Base-by-base conservation (phyloP, 2,329 filamentous ascomycete species). In the Catunica adiposa region DNA sequence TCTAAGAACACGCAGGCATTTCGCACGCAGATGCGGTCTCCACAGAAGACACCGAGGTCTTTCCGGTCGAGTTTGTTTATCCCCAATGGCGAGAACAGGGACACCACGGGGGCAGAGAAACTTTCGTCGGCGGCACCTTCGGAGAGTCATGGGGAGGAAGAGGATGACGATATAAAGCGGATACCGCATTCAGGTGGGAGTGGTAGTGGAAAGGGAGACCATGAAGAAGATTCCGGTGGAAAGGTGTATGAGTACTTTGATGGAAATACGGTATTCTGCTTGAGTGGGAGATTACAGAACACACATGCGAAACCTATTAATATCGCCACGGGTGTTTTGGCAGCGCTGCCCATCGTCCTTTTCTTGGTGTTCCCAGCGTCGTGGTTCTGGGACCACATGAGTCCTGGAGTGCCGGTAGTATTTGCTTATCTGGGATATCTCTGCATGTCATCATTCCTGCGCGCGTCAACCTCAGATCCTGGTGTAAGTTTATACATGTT, bases 361-460 rank as follows among this genome's bases (percentile, higher is more conserved):
- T 98, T 96, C 73, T 90, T 94, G 68, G 79, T 73, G 20, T 94
- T 83, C 63, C 92, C 86, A 59, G 89, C 85, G 9, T 80, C 86
- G 22, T 95, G 85, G 79, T 67, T 94, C 54, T 96, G 89, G 89
- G 73, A 82, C 62, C 76, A 94, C 63, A 76, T 94, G 61, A 94
- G 87, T 38, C 89, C 89, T 31, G 89, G 88, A 54, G 80, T 97
- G 63, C 92, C 92, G 54, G 80, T 97, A 62, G 69, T 87, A 46
- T 97, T 94, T 70, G 89, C 81, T 54, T 98, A 98, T 66, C 65
- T 96, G n/a, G 88, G 88, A 64, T 89, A 85, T 66, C 74, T 98
- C 26, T 94, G 86, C 68, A 74, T 96, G 51, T 95, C 89, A 23
- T 97, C 92, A 2, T 98, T 97, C 65, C 64, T 96, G 56, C 90